Evolutionary conservation across 495 filamentous ascomycete genomes (phyloP).

Genomic region (Penicillium ochrochloron): DNA sequence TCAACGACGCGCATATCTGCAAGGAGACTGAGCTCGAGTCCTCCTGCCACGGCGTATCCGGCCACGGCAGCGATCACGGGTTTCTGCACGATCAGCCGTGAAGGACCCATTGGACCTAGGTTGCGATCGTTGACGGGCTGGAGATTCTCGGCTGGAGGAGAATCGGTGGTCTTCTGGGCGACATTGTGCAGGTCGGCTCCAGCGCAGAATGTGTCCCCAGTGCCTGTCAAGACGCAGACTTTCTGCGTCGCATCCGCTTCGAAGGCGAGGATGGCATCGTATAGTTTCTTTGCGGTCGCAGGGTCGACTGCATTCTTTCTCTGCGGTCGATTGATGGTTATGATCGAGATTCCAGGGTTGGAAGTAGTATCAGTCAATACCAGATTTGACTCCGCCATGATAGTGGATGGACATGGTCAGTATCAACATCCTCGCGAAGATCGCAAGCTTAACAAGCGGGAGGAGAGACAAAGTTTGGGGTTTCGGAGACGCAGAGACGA

Average conservation of each 20-base stretch:
- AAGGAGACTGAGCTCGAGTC: slow-evolving; percentile 51
- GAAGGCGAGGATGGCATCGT: slow-evolving; percentile 44
- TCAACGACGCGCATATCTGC: slow-evolving; percentile 53
- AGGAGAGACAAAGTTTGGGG: slow-evolving; percentile 9
- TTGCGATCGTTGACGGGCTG: slow-evolving; percentile 35
- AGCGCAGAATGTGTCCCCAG: slow-evolving; percentile 48
- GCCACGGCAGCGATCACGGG: slow-evolving; percentile 50
- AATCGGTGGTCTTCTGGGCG: slow-evolving; percentile 23
- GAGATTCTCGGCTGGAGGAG: slow-evolving; percentile 17
- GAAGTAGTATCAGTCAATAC: slow-evolving; percentile 23
- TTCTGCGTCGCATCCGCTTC: slow-evolving; percentile 50
- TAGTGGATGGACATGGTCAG: slow-evolving; percentile 8
- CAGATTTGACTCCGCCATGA: slow-evolving; percentile 13
- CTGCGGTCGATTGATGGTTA: slow-evolving; percentile 47
- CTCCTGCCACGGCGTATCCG: slow-evolving; percentile 56
- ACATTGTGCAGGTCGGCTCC: slow-evolving; percentile 50
- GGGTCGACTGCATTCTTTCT: slow-evolving; percentile 48
- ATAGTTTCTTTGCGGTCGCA: slow-evolving; percentile 43
- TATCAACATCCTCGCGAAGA: neutral
- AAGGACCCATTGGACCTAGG: slow-evolving; percentile 51
- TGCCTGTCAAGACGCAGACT: slow-evolving; percentile 48
- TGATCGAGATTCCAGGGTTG: slow-evolving; percentile 45
- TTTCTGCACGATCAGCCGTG: slow-evolving; percentile 43
- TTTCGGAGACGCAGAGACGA: slow-evolving; percentile 6
- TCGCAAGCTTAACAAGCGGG: neutral